Base-by-base conservation (phyloP, 2,329 filamentous ascomycete genomes). In the Metarhizium brunneum region DNA sequence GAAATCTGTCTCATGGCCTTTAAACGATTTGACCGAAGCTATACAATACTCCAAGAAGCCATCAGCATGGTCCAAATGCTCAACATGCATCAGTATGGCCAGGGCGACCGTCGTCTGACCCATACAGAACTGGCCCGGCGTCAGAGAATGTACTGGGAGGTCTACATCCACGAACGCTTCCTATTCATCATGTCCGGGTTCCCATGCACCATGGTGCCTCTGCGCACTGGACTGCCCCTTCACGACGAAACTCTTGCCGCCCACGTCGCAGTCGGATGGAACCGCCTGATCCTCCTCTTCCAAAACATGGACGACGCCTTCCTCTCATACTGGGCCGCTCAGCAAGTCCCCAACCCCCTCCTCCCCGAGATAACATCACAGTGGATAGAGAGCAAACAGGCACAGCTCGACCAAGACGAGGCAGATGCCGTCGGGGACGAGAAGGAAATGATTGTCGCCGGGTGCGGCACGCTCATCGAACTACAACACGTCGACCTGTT, bases 1-100 rank as follows among this genome's bases (percentile, higher is more conserved):
- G 74, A 80, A 59, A 79, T 79, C 56, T 75, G 72, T 62, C 68
- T 77, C 53, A 75, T 79, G 71, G 72, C 71, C 6, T 69, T 78
- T 29, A 71, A 73, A 49, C 71, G 73, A 32, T 70, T 69, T 56
- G 76, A 80, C 54, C 70, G 75, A 40, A 74, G 75, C 6, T 76
- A 79, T 49, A 67, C 72, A 61, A 73, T 76, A 54, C 71, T 81
- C 49, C 71, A 76, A 4, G 77, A 81, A 59, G 73, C 72, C 13
- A 73, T 76, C 55, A 67, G 69, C 54, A 67, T 75, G 66, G 64
- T 76, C 51, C 67, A 80, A 62, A 65, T 75, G 63, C 62, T 75
- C 8, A 70, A 73, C 11, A 69, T 77, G 18, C 71, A 75, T 56
- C 60, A 69, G 2, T 73, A 77, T 53, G 65, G 71, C 29, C 56